These are phyloP conservation scores for Diaporthe ampelina DNA, from an alignment of 2,329 filamentous ascomycete species.

Conservation along the genomic window DNA sequence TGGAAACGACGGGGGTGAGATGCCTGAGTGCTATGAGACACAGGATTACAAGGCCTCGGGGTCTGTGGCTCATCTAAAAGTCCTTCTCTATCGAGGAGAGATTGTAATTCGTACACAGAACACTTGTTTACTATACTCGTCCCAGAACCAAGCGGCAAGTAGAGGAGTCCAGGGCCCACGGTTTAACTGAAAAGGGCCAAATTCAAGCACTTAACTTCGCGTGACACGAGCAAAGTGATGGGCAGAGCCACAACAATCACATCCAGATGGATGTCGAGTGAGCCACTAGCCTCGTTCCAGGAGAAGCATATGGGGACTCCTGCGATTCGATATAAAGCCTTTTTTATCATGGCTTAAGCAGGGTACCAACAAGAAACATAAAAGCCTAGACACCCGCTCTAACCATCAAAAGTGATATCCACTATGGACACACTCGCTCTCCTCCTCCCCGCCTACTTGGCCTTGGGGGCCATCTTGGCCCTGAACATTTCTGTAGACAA, in stretches of 20 bases:
- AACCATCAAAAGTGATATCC: background rate
- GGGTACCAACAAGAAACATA: too few relatives aligned
- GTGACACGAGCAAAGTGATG: too few relatives aligned
- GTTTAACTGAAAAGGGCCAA: too few relatives aligned
- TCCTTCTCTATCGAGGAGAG: background rate
- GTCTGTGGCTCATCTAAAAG: too few relatives aligned
- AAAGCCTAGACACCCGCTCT: background rate
- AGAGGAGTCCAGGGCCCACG: background rate
- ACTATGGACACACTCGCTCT: background rate
- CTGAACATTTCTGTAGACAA: background rate
- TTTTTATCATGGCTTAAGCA: background rate
- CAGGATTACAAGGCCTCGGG: background rate
- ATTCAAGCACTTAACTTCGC: too few relatives aligned
- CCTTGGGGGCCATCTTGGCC: background rate
- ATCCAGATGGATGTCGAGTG: too few relatives aligned
- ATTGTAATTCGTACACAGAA: background rate
- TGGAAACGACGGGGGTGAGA: background rate
- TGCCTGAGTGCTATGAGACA: background rate
- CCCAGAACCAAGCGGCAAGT: background rate
- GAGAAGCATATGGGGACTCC: too few relatives aligned
- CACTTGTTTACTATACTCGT: background rate
- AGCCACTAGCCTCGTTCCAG: too few relatives aligned
- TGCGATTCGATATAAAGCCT: too few relatives aligned
- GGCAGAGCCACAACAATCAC: too few relatives aligned
- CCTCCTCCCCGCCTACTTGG: background rate